Evolutionary conservation across 306 rosid genomes (phyloP).

Genomic region (Prunus armeniaca): DNA sequence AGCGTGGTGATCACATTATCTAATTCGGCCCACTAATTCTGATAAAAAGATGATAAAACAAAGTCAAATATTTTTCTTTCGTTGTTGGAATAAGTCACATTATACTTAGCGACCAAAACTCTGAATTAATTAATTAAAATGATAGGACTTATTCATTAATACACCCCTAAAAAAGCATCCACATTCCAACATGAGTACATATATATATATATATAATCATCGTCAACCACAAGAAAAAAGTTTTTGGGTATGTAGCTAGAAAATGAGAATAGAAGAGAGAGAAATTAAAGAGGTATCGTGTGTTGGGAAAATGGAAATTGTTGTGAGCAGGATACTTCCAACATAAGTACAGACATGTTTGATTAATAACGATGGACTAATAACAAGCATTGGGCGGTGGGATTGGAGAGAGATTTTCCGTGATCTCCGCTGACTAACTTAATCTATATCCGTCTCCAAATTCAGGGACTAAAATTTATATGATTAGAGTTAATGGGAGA

Average conservation of each 20-base stretch:
- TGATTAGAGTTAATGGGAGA: not conserved
- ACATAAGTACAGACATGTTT: slow-evolving; percentile 1
- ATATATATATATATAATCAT: no score
- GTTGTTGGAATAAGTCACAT: not conserved
- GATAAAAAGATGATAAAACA: not conserved
- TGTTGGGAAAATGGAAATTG: not conserved
- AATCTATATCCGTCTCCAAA: slow-evolving; percentile 23
- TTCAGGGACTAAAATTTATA: not conserved
- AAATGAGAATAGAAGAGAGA: no score
- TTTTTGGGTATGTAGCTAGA: no score
- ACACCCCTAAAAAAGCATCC: no score
- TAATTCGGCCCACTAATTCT: not conserved
- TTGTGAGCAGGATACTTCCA: slow-evolving; percentile 41
- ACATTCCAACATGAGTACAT: no score
- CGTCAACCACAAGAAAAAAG: no score
- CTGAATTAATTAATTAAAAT: no score
- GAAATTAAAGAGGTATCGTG: not conserved
- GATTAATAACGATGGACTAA: not conserved
- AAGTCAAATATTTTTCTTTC: not conserved
- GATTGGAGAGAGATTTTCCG: slow-evolving; percentile 36
- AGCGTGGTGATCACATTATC: no score
- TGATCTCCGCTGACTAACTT: slow-evolving; percentile 36
- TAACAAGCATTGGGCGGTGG: slow-evolving; percentile 36
- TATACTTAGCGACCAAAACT: not conserved
- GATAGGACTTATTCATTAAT: no score